Conservation (phyloP, 2,329 filamentous ascomycete genomes). For the Fusarium concolor region DNA sequence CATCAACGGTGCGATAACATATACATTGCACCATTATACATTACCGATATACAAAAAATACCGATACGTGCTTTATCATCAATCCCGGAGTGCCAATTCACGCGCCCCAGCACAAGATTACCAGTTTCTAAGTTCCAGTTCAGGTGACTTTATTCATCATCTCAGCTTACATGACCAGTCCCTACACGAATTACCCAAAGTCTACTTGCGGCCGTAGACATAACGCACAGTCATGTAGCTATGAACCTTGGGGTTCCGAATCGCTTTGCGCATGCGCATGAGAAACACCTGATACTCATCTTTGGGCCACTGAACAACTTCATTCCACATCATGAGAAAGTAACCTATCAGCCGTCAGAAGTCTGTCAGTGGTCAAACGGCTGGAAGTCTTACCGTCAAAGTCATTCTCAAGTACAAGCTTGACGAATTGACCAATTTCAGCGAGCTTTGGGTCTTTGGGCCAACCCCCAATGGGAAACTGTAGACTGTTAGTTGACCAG, state of each 20-base stretch:
- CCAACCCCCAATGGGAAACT: background rate
- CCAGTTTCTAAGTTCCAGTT: no score
- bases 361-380: rapidly evolving
- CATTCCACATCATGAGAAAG: conserved; percentile 2
- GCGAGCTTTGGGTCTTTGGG: background rate
- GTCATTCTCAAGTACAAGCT: background rate
- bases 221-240: conserved; percentile 5
- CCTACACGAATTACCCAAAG: no score
- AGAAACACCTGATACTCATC: background rate
- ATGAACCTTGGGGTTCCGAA: background rate
- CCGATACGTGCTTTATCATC: no score
- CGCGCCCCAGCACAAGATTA: no score
- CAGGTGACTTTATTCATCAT: no score
- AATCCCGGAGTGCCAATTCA: no score
- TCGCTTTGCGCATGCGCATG: background rate
- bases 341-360: background rate
- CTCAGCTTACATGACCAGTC: no score
- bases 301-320: background rate
- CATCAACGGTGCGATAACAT: no score
- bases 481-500: rapidly evolving
- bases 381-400: background rate
- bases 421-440: background rate
- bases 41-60: no score
- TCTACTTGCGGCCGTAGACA: background rate
- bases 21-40: no score